These are phyloP conservation scores for Colletotrichum coccodes DNA, from an alignment of 2,329 filamentous ascomycete genomes.

Conservation along the genomic window DNA sequence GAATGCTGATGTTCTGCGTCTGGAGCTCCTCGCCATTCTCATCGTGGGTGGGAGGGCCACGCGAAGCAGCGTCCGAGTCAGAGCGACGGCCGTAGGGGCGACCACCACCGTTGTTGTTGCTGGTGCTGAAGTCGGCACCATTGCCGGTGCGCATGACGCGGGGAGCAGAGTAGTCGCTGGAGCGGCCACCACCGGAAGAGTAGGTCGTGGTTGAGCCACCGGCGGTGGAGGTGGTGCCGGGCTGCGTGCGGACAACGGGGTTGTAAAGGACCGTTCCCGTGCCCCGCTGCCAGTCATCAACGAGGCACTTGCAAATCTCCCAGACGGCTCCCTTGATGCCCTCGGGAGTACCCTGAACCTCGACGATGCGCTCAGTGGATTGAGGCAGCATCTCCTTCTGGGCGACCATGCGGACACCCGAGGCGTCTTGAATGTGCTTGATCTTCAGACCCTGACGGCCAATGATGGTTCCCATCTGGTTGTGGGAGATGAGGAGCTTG, in stretches of 20 bases:
- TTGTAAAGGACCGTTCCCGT: conserved; percentile 98
- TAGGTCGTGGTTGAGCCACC: conserved; percentile 48
- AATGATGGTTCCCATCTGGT: conserved; percentile 99
- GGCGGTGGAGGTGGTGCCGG: conserved; percentile 58
- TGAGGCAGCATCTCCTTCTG: conserved; percentile 99
- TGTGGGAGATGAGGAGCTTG: conserved; percentile 98
- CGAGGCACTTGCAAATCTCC: conserved; percentile 98
- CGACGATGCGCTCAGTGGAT: conserved; percentile 97
- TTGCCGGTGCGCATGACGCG: conserved; percentile 96
- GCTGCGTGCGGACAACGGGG: conserved; percentile 88
- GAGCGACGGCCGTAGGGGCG: conserved; percentile 81
- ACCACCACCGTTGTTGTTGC: conserved; percentile 52
- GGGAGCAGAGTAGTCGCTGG: conserved; percentile 66
- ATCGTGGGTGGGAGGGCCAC: conserved; percentile 87
- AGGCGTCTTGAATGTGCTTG: conserved; percentile 98
- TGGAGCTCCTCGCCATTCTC: conserved; percentile 98
- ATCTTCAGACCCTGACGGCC: conserved; percentile 97
- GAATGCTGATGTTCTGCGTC: conserved; percentile 99
- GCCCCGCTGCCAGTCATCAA: conserved; percentile 97
- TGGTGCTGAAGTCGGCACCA: conserved; percentile 85
- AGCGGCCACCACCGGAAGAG: conserved; percentile 50
- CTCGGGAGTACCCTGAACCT: conserved; percentile 93
- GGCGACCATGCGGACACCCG: conserved; percentile 97
- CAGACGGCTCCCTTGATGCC: conserved; percentile 96
- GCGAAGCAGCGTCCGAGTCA: conserved; percentile 81